Evolutionary conservation across 805 yeast genomes (phyloP).

Genomic region (Wickerhamiella kurtzmanii): DNA sequence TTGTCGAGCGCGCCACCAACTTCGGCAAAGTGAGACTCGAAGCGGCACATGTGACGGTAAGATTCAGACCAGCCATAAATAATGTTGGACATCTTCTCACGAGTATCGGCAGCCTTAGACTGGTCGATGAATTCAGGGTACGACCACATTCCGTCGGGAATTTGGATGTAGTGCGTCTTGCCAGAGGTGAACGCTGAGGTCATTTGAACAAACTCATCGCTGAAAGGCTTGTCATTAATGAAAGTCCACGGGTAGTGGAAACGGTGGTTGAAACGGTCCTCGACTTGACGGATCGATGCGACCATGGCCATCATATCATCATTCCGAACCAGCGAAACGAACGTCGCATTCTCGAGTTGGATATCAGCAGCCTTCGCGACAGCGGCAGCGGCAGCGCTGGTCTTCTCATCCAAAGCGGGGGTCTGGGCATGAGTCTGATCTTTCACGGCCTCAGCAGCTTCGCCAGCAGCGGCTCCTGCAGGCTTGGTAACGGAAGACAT

Average conservation of each 20-base stretch:
- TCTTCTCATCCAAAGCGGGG: constrained; percentile 1
- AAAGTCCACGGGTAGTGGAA: constrained; percentile 88
- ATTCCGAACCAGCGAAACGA: constrained; percentile 54
- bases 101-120: constrained; percentile 49
- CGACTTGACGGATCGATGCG: constrained; percentile 53
- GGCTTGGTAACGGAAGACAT: background rate
- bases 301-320: constrained; percentile 45
- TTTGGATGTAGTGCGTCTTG: constrained; percentile 51
- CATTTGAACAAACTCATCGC: constrained; percentile 49
- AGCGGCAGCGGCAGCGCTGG: constrained; percentile 4
- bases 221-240: constrained; percentile 66
- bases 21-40: constrained; percentile 74
- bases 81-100: constrained; percentile 48
- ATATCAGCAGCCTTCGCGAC: constrained; percentile 3
- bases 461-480: background rate
- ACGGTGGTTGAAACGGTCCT: constrained; percentile 64
- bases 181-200: constrained; percentile 50
- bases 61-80: constrained; percentile 65
- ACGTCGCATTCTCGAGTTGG: constrained; percentile 30
- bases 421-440: constrained; percentile 6
- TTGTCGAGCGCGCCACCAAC: constrained; percentile 50
- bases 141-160: constrained; percentile 75
- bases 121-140: constrained; percentile 71
- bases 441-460: constrained; percentile 1
- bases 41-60: constrained; percentile 85